Evolutionary conservation across 2,329 filamentous ascomycete genomes (phyloP), one percentile per base, ranked within the genome.

Genomic region (Nectriaceae sp.): DNA sequence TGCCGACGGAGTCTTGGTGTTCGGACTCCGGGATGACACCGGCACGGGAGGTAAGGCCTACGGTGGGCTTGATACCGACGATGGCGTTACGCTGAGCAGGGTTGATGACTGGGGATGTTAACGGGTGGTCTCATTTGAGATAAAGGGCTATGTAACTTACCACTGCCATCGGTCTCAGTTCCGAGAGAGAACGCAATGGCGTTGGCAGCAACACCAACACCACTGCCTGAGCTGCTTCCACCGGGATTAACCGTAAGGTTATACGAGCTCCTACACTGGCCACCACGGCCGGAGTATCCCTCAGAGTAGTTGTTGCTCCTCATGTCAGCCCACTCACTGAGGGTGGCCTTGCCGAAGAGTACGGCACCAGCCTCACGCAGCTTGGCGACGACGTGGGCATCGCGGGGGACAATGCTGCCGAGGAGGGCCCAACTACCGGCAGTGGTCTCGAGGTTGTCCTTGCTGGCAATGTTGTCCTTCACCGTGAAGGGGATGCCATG

Each of bases 361-460:
- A 90, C 69, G 2, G 85, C 88, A 11, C 87, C 87, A 1, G 84
- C 83, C 35, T 80, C 70, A 4, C 87, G 79, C 29, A 90, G 74
- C 51, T 73, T 74, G 18, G 73, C 61, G 2, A 90, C 81, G 0
- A 89, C 82, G 55, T 76, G 70, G 1, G 87, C 83, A 64, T 91
- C 87, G n/a, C 81, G 77, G 3, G 86, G 85, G 0, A 88, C 82
- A 0, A 84, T 70, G 39, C 76, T 83, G 1, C 87, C 87, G 2
- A 87, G 65, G 0, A 91, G 75, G 16, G 83, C 83, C 77, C 75
- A 85, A 59, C 78, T 83, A 1, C 88, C 88, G 1, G 87, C 87
- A 0, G 88, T 90, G 0, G 87, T 91, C 62, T 90, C 79, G 77
- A 91, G 86, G 62, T 86, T 87, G 63, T 91, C 87, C 67, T 91